Percentiles rank a stretch among this genome's conserved stretches.
Evolutionary conservation across 2,329 filamentous ascomycete species (phyloP).

Genomic region (Clonostachys sp.): DNA sequence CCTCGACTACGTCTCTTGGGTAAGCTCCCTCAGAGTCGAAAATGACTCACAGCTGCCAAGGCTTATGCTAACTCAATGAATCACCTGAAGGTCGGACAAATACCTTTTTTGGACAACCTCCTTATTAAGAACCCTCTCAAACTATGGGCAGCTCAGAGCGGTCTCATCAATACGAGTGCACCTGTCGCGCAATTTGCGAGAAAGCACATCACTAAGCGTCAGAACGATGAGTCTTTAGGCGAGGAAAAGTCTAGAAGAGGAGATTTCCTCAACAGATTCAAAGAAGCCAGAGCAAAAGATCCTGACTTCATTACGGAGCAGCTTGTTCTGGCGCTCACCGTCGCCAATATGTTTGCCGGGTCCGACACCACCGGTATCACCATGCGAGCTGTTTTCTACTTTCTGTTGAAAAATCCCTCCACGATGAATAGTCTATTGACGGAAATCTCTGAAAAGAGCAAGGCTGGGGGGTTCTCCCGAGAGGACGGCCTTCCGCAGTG

Average conservation of each 20-base stretch:
- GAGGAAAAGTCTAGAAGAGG: constrained; percentile 23
- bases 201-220: constrained; percentile 61
- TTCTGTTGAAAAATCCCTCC: too few species aligned
- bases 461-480: too few species aligned
- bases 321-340: too few species aligned
- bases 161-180: constrained; percentile 63
- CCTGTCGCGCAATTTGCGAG: constrained; percentile 68
- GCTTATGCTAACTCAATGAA: too few species aligned
- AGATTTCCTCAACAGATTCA: constrained; percentile 71
- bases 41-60: too few species aligned
- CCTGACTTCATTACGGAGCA: constrained; percentile 67
- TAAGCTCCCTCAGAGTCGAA: constrained; percentile 12
- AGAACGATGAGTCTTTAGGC: constrained; percentile 20
- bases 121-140: constrained; percentile 73
- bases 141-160: constrained; percentile 62
- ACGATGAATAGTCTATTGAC: too few species aligned
- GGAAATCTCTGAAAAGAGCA: too few species aligned
- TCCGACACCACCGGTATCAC: too few species aligned
- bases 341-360: too few species aligned
- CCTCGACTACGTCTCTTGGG: constrained; percentile 13
- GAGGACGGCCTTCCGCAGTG: too few species aligned
- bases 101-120: constrained; percentile 65
- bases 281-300: constrained; percentile 60
- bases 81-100: constrained; percentile 59
- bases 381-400: too few species aligned